Base-by-base conservation (phyloP, 371 early-diverging fungal species). In the Mucor irregularis region DNA sequence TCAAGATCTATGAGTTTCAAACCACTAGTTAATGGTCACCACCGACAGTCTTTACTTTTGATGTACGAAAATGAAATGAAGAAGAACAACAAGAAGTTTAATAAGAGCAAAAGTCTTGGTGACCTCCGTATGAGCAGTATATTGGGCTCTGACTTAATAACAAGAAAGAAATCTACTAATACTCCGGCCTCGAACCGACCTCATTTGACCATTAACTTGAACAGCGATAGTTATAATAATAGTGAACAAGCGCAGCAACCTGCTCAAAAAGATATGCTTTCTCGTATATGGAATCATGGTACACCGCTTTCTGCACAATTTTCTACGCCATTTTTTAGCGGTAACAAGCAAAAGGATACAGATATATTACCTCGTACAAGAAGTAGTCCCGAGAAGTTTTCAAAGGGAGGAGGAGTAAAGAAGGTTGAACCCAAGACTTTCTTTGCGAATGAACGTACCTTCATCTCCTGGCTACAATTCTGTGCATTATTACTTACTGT, bases 401-500 rank as follows among this genome's bases (percentile, higher is more conserved):
- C 38, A 4, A 29, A 30, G 13, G 40, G 48, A 25, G 33, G 31
- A 30, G 44, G 21, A 19, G 34, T 51, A 9, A 69, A 69, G 25
- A 69, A 62, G 44, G 53, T 49, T 19, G 69, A 69, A 29, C 69
- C 69, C 13, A 69, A 69, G 26, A 91, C 92, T 25, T 91, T 90
- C 67, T 92, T 95, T 71, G 93, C 95, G 13, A 95, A 95, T 66
- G 95, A 95, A 68, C 79, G 95, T 52, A 95, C 95, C 1, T 94
- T 90, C 59, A 78, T 95, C 54, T 83, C 82, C 26, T 94, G 95
- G 95, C 77, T 93, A 46, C 89, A 89, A 49, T 77, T 87, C 29
- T 81, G 86, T 56, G 83, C 85, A 44, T 61, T 85, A 28, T 58
- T 90, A 31, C 82, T 89, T 6, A 84, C 82, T 17, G 76, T 90